phyloP scores from a whole-genome alignment of 1,139 yeast genomes.

The Kluyveromyces marxianus region DNA sequence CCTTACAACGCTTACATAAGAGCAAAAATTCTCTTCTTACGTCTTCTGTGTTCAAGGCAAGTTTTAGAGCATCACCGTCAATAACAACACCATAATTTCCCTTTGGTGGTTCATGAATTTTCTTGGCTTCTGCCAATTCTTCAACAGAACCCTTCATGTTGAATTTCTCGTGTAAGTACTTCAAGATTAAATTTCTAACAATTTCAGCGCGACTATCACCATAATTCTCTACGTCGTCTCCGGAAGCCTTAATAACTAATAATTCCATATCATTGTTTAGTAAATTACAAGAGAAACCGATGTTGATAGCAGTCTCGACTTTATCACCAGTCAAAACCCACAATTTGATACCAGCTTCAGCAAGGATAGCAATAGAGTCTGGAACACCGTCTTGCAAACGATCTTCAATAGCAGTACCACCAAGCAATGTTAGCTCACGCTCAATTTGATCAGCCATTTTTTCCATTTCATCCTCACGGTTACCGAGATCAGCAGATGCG shows the following conservation, averaged over 20 bases:
- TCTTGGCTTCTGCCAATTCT: slow-evolving; percentile 53
- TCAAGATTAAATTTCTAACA: slow-evolving; percentile 50
- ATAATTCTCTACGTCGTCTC: slow-evolving; percentile 38
- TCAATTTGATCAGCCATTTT: slow-evolving; percentile 76
- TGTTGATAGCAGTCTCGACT: slow-evolving; percentile 95
- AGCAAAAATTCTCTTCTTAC: slow-evolving; percentile 64
- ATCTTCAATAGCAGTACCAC: slow-evolving; percentile 98
- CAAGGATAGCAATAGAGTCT: slow-evolving; percentile 75
- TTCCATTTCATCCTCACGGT: slow-evolving; percentile 75
- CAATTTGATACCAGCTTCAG: slow-evolving; percentile 85
- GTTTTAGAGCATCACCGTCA: slow-evolving; percentile 85
- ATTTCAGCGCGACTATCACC: slow-evolving; percentile 29
- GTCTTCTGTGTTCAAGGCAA: slow-evolving; percentile 54
- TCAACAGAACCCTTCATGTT: slow-evolving; percentile 53
- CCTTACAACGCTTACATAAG: slow-evolving; percentile 86
- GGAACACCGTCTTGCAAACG: slow-evolving; percentile 95
- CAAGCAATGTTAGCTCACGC: slow-evolving; percentile 60
- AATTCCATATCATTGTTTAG: slow-evolving; percentile 83
- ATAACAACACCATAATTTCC: slow-evolving; percentile 76
- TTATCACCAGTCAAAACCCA: slow-evolving; percentile 98
- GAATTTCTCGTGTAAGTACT: slow-evolving; percentile 56
- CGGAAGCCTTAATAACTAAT: slow-evolving; percentile 52
- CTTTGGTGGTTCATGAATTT: slow-evolving; percentile 70
- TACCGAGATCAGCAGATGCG: slow-evolving; percentile 68
- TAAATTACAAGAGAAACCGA: slow-evolving; percentile 92